Percentiles rank a stretch among this genome's conserved stretches.
phyloP scores from a whole-genome alignment of 768 basidiomycete genomes.

The Psilocybe sp. region DNA sequence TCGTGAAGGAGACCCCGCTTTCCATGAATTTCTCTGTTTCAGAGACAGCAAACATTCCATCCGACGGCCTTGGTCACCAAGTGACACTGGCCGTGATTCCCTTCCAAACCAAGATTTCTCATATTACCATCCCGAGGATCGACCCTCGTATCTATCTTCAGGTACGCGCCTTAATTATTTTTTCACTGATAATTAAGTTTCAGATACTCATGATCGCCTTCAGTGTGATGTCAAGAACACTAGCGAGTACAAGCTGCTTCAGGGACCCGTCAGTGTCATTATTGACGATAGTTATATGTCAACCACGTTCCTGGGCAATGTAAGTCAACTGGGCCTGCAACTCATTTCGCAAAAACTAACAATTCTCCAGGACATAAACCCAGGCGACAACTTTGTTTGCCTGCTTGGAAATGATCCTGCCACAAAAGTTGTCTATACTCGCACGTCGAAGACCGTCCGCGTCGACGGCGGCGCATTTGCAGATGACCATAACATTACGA shows the following conservation, averaged over 20 bases:
- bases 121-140: constrained; percentile 48
- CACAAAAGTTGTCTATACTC: constrained; percentile 43
- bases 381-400: constrained; percentile 50
- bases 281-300: constrained; percentile 57
- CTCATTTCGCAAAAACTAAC: neutral
- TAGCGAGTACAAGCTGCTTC: constrained; percentile 53
- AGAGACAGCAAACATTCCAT: constrained; percentile 48
- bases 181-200: neutral
- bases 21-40: constrained; percentile 50
- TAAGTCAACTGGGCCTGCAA: constrained; percentile 18
- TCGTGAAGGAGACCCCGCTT: constrained; percentile 52
- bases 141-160: constrained; percentile 50
- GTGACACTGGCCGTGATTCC: constrained; percentile 48
- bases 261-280: constrained; percentile 53
- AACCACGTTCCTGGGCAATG: constrained; percentile 40
- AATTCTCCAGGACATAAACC: constrained; percentile 39
- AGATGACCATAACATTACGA: constrained; percentile 40
- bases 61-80: constrained; percentile 52
- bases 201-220: neutral
- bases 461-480: constrained; percentile 38
- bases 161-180: constrained; percentile 23
- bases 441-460: constrained; percentile 33
- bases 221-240: constrained; percentile 54
- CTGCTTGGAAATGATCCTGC: constrained; percentile 48
- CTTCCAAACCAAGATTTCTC: constrained; percentile 43